A percentile compares a stretch with the other conserved stretches of the same genome.
Evolutionary conservation across 1,139 yeast species (phyloP).

Genomic region (Kodamaea fungicola): DNA sequence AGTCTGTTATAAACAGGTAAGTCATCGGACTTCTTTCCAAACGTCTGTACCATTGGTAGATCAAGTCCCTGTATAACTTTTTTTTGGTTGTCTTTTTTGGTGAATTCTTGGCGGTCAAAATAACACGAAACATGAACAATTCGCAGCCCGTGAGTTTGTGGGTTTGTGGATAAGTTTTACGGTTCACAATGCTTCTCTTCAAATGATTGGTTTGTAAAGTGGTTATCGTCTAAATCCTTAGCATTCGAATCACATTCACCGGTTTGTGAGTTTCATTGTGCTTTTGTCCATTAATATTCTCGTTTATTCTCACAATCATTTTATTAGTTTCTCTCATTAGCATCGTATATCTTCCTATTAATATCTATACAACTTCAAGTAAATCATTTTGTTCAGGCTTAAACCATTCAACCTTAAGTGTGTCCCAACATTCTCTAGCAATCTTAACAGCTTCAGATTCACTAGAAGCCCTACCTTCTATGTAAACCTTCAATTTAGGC

Average conservation of each 20-base stretch:
- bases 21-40: conserved; percentile 39
- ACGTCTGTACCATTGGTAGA: conserved; percentile 34
- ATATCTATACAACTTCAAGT: conserved; percentile 31
- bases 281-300: neutral
- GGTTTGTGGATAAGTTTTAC: too few species aligned
- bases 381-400: conserved; percentile 44
- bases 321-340: too few species aligned
- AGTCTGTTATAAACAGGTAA: conserved; percentile 40
- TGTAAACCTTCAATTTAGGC: conserved; percentile 88
- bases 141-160: too few species aligned
- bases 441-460: conserved; percentile 45
- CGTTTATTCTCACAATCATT: neutral
- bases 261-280: neutral
- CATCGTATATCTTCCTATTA: too few species aligned
- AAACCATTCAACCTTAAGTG: conserved; percentile 57
- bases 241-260: neutral
- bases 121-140: too few species aligned
- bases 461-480: conserved; percentile 62
- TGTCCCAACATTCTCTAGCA: conserved; percentile 69
- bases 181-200: too few species aligned
- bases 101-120: too few species aligned
- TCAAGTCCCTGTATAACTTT: conserved; percentile 8
- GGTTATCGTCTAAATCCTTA: conserved; percentile 2
- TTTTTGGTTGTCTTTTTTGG: too few species aligned
- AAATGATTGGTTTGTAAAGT: too few species aligned